Base-by-base conservation (phyloP, 2,329 filamentous ascomycete genomes). In the Salinomyces thailandicus region DNA sequence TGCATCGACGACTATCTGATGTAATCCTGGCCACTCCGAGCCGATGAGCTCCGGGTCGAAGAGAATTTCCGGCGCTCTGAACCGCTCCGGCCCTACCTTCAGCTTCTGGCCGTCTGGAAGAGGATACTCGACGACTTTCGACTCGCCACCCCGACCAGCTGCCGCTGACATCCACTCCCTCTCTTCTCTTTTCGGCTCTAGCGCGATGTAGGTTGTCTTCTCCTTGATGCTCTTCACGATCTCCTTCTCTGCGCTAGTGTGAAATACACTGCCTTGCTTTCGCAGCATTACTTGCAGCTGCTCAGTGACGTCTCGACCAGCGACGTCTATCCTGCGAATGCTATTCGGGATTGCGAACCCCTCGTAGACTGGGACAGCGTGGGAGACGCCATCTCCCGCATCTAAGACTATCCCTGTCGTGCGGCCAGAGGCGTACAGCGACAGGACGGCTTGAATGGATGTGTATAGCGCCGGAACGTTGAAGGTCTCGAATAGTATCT, bases 221-320 rank as follows among this genome's bases (percentile, higher is more conserved):
- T 98, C 91, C 67, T 98, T 98, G 66, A 98, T 95, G 62, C 85
- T 73, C 48, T 89, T 77, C 39, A 98, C 91, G n/a, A 95, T 86
- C 65, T 98, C 91, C 68, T 98, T 98, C 70, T 98, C 91, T 9
- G 91, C 91, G 58, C 86, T 95, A 13, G 91, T 98, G 64, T 96
- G 89, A 61, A 98, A 93, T 13, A 95, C 77, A 58, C 91, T 85
- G 33, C 91, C 91, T 51, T 79, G 84, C 70, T 95, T 96, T 54
- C 91, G 76, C 49, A 98, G 69, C 50, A 96, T 66, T 42, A 81
- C 79, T 63, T 98, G 91, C 65, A 98, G 69, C 58, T 98, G 79
- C 62, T 98, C 91, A 31, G 91, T 98, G 14, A 98, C 85, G 61
- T 98, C 91, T 52, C 91, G 75, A 18, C 91, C 91, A 9, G 91